phyloP scores from a whole-genome alignment of 257 asterid species.

The Solanum appendiculatum region DNA sequence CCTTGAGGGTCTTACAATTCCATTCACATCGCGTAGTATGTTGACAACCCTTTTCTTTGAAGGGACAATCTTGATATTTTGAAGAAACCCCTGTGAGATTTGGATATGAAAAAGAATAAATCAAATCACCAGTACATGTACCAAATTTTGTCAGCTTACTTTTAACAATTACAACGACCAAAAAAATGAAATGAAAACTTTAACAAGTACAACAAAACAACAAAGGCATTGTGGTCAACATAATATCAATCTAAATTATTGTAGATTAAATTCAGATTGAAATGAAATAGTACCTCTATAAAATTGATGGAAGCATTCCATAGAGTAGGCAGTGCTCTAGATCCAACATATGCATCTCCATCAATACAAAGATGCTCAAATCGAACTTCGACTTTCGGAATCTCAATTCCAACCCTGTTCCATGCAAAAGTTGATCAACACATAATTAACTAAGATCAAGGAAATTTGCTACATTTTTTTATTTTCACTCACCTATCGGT shows the following conservation, averaged over 20 bases:
- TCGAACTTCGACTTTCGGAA: constrained; percentile 81
- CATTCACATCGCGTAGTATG: constrained; percentile 70
- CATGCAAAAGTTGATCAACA: not conserved
- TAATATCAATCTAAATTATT: not conserved
- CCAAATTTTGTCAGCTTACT: not conserved
- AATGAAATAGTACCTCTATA: constrained; percentile 46
- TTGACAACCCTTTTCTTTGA: constrained; percentile 63
- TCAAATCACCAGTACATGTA: not conserved
- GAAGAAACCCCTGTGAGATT: constrained; percentile 47
- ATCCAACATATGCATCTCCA: constrained; percentile 69
- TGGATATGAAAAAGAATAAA: not conserved
- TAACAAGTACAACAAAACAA: not conserved
- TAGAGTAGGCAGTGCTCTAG: constrained; percentile 92
- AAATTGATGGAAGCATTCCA: constrained; percentile 54
- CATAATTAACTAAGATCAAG: not conserved
- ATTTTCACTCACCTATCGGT: constrained; percentile 56
- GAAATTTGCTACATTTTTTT: not conserved
- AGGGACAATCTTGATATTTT: constrained; percentile 61
- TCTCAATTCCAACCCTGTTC: constrained; percentile 70
- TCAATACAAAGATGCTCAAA: constrained; percentile 62
- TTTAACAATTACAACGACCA: not conserved
- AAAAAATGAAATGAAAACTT: not conserved
- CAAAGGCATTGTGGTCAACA: not conserved
- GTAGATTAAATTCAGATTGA: not conserved
- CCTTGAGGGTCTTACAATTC: constrained; percentile 85